Conservation (phyloP, 169 alveolate genomes). For the Pseudocohnilembus persalinus region DNA sequence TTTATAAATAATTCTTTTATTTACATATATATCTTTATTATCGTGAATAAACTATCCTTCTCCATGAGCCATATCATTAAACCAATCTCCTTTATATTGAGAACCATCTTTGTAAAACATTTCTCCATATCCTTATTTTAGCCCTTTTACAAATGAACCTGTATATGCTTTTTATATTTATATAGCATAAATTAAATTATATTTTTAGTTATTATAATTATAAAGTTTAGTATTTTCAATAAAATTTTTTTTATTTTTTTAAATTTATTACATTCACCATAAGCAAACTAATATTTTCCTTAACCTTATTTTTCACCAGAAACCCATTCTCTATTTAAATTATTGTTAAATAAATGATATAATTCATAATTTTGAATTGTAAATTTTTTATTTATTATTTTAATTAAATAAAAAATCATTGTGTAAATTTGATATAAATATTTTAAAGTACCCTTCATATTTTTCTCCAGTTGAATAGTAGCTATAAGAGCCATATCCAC, state of each 20-base stretch:
- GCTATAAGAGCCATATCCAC: constrained; percentile 40
- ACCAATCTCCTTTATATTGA: constrained; percentile 53
- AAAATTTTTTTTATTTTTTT: too few relatives aligned
- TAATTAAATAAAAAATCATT: not conserved
- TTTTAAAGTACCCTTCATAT: constrained; percentile 34
- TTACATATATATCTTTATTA: not conserved
- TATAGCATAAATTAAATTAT: too few relatives aligned
- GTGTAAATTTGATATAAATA: too few relatives aligned
- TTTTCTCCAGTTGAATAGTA: constrained; percentile 39
- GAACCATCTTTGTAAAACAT: constrained; percentile 44
- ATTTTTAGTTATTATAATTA: too few relatives aligned
- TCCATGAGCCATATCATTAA: constrained; percentile 50
- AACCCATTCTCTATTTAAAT: constrained; percentile 5
- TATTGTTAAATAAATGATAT: not conserved
- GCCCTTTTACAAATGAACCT: constrained; percentile 44
- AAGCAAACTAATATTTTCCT: constrained; percentile 35
- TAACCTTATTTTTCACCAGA: constrained; percentile 48
- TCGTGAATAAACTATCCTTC: constrained; percentile 28
- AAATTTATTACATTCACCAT: constrained; percentile 25
- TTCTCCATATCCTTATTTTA: constrained; percentile 48
- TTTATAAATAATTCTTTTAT: not conserved
- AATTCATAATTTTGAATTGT: not conserved
- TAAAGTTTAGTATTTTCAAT: too few relatives aligned
- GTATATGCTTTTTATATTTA: not conserved
- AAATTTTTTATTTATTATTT: not conserved